Base-by-base conservation (phyloP, 495 filamentous ascomycete species). In the Podospora comata region DNA sequence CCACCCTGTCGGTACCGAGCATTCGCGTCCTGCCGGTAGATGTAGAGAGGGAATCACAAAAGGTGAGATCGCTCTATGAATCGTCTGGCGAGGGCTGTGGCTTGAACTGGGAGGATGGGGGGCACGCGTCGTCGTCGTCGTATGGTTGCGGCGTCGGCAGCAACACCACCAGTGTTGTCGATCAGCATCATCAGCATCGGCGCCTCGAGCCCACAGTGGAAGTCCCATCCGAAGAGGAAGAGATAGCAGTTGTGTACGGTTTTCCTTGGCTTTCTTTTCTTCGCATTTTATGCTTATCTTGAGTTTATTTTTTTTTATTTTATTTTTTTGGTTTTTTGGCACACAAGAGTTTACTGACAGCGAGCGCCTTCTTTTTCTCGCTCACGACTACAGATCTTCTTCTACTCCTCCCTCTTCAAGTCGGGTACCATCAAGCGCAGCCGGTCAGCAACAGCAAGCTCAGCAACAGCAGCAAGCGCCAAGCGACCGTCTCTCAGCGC, bases 51-150 rank as follows among this genome's bases (percentile, higher is more conserved):
- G 85, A 96, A 73, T 96, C 92, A 70, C 88, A 90, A 76, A 92
- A 93, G 77, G 93, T 97, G 68, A 89, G 93, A 73, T 87, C 92
- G 70, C 93, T 96, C 91, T 97, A 97, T 81, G 91, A 93, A 78
- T 87, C 87, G 77, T 87, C 87, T 72, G 91, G 89, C 81, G 77
- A 87, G 78, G 72, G 71, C 81, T 19, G 55, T 26, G 23, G 71
- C 81, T 74, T 85, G 81, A 73, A 86, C 80, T 83, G 86, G 85
- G 71, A 85, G 81, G 76, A 83, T 84, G 86, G 86, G 77, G 88
- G 73, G 64, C 75, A 69, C 66, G 78, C 74, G 72, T 81, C 79
- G 26, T 75, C 55, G 19, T 56, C 54, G 54, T 48, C 39, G 39
- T 48, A 2, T 48, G 39, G 39, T 13, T 32, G 30, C 30, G 39